Base-by-base conservation (phyloP, 139 green algal genomes). In the Desmodesmus armatus region DNA sequence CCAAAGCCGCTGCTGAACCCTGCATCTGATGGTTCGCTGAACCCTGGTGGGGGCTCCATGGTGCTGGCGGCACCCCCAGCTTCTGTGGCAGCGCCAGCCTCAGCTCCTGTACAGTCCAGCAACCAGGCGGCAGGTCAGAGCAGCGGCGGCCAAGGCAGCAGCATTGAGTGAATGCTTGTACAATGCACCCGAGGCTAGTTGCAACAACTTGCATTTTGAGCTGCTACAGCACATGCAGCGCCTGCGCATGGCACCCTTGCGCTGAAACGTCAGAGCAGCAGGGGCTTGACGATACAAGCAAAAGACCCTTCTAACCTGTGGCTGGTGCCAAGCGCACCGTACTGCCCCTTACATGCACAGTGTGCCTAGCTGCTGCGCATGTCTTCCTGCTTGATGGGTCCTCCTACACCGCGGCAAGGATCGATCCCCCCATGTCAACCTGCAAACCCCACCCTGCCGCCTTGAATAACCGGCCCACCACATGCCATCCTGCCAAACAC, bases 1-100 rank as follows among this genome's bases (percentile, higher is more conserved):
- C 37, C 23, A 13, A 67, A 19, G 15, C 58, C 39, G 11, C 37
- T 41, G 29, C 77, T 83, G 53, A 83, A 83, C 39, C 75, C 75
- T 82, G 35, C 43, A 63, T 69, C 58, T 25, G 33, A 37, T 5
- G 25, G 13, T 6, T 25, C 60, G 25, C 58, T n/a, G 7, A 84
- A 84, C 58, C 60, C 39, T 65, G 76, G 0, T 40, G 55, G 47
- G 5, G 25, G n/a, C 29, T 47, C 60, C 31, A 25, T 47, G 49
- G 33, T 47, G 31, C 21, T 27, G 19, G 47, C 76, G 72, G 31
- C 81, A 29, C 51, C 51, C 58, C 41, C 67, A 33, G 47, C 65
- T 37, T 27, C 37, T 71, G 7, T 13, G 29, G 66, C 65, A 27
- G 41, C 69, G 53, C n/a, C 44, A 37, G 47, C 47, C 13, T 39